These are phyloP conservation scores for Rhipidocladum racemiflorum DNA, from an alignment of 176 grass and related monocot species.

Conservation along the genomic window DNA sequence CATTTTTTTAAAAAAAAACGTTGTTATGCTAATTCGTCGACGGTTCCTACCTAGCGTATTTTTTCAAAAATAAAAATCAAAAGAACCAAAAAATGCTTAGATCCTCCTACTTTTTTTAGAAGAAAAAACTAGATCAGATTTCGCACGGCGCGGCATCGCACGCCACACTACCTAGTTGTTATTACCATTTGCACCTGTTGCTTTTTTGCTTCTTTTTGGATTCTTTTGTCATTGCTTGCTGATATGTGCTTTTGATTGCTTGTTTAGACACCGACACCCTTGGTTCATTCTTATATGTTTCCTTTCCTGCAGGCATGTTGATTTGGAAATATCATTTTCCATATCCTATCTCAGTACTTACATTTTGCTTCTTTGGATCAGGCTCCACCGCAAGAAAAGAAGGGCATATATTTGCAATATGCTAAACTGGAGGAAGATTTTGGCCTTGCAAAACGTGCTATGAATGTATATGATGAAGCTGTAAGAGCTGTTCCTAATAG, in stretches of 20 bases:
- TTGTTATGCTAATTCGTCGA: too few relatives aligned
- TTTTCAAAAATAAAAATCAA: too few relatives aligned
- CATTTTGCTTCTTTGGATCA: slow-evolving; percentile 35
- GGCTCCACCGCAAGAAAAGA: slow-evolving; percentile 72
- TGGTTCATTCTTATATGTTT: neutral
- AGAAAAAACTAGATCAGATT: too few relatives aligned
- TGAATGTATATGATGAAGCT: slow-evolving; percentile 80
- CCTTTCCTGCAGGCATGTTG: slow-evolving; percentile 12
- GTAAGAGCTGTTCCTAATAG: slow-evolving; percentile 63
- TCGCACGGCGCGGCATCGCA: too few relatives aligned
- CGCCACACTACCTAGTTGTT: too few relatives aligned
- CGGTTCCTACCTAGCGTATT: too few relatives aligned
- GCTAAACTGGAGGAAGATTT: slow-evolving; percentile 88
- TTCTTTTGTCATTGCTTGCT: neutral
- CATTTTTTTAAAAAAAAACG: too few relatives aligned
- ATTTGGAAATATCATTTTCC: slow-evolving; percentile 16
- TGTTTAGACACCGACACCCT: neutral
- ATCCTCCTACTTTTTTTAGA: too few relatives aligned
- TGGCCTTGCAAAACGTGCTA: slow-evolving; percentile 76
- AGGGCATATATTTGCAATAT: slow-evolving; percentile 74
- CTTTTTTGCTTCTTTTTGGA: neutral
- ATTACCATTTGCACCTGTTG: neutral
- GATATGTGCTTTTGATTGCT: slow-evolving; percentile 4
- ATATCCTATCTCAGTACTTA: slow-evolving; percentile 33
- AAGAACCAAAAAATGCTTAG: too few relatives aligned